A percentile compares a stretch with the other conserved stretches of the same genome.
phyloP scores from a whole-genome alignment of 2,329 filamentous ascomycete genomes.

The Fusarium incarnatum region DNA sequence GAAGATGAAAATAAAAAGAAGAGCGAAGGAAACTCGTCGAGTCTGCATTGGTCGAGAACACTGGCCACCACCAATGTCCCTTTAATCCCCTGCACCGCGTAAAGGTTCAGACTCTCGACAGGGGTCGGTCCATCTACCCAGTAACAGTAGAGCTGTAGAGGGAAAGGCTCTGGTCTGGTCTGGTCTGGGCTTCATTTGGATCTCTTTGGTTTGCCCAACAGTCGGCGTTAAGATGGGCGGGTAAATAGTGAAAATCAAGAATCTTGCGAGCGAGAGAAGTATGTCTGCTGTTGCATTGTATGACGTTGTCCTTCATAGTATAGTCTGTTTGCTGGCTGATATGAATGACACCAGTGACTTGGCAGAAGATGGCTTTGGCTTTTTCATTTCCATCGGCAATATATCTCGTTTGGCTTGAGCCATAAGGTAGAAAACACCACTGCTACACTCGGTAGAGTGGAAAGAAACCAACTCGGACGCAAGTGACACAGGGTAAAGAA shows the following conservation, averaged over 20 bases:
- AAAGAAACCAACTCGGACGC: background rate
- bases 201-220: constrained; percentile 40
- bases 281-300: constrained; percentile 3
- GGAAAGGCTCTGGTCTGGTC: background rate
- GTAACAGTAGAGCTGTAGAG: background rate
- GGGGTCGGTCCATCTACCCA: constrained; percentile 38
- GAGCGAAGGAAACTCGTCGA: constrained; percentile 9
- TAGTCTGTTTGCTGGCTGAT: too few species aligned
- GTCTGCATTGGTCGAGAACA: constrained; percentile 41
- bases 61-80: constrained; percentile 25
- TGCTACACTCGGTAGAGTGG: constrained; percentile 6
- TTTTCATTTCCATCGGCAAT: background rate
- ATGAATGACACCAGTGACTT: background rate
- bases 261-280: background rate
- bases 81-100: constrained; percentile 46
- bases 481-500: constrained; percentile 1
- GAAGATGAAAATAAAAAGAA: background rate
- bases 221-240: constrained; percentile 47
- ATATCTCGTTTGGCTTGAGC: constrained; percentile 29
- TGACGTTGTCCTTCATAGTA: background rate
- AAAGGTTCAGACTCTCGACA: constrained; percentile 47
- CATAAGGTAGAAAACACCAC: constrained; percentile 18
- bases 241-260: constrained; percentile 22
- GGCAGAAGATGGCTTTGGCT: background rate
- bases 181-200: constrained; percentile 29